These are phyloP conservation scores for Eremothecium coryli DNA, from an alignment of 1,139 yeast genomes.

Conservation along the genomic window DNA sequence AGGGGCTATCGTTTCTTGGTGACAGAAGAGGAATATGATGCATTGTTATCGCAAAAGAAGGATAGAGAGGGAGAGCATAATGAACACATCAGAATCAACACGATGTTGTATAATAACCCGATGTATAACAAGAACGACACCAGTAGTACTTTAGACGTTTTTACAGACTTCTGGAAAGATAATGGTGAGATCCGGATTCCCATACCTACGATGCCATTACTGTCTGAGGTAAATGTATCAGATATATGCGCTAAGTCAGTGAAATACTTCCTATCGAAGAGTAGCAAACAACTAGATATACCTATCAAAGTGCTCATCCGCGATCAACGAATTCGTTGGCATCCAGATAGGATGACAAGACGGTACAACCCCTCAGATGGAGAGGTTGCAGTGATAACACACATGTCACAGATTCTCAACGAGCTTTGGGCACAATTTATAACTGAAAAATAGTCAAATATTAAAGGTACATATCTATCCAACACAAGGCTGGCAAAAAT, in stretches of 20 bases:
- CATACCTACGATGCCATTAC: conserved; percentile 4
- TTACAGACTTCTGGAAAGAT: conserved; percentile 4
- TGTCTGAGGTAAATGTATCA: conserved; percentile 4
- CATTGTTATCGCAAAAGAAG: neutral
- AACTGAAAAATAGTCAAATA: too few species aligned
- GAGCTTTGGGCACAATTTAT: too few species aligned
- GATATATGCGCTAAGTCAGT: conserved; percentile 2
- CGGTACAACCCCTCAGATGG: neutral
- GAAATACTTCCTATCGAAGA: conserved; percentile 2
- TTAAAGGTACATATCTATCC: neutral
- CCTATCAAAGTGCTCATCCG: conserved; percentile 5
- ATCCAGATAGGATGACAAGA: conserved; percentile 9
- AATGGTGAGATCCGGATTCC: conserved; percentile 5
- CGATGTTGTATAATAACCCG: neutral
- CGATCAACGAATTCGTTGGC: conserved; percentile 9
- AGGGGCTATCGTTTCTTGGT: conserved; percentile 1
- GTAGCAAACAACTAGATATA: conserved; percentile 2
- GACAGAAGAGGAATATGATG: conserved; percentile 1
- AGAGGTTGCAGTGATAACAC: conserved; percentile 4
- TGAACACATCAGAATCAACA: neutral
- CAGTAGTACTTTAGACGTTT: neutral
- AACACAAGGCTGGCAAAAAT: neutral
- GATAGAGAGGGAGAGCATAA: neutral
- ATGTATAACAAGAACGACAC: neutral
- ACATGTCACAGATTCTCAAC: conserved; percentile 7